Conservation (phyloP, 306 rosid genomes). For the Sicyos edulis region DNA sequence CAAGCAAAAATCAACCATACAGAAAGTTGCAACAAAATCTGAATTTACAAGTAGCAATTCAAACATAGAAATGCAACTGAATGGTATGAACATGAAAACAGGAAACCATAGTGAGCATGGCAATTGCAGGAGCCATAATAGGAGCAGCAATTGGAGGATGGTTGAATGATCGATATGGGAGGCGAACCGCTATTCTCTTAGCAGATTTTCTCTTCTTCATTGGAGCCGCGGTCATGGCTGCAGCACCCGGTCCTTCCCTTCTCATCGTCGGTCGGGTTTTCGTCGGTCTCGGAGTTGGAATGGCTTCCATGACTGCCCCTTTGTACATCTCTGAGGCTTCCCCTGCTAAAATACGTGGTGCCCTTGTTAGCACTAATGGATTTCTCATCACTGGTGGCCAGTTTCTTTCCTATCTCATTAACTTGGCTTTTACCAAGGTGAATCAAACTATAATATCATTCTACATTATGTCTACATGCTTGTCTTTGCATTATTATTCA, state of each 20-base stretch:
- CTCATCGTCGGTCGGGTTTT: constrained; percentile 61
- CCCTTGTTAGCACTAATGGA: constrained; percentile 62
- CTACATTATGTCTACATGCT: background rate
- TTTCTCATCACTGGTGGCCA: constrained; percentile 78
- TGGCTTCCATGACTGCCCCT: constrained; percentile 88
- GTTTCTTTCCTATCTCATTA: constrained; percentile 73
- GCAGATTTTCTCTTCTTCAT: constrained; percentile 56
- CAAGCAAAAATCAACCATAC: too few species aligned
- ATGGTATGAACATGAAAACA: constrained; percentile 20
- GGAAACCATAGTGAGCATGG: constrained; percentile 87
- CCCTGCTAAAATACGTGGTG: constrained; percentile 78
- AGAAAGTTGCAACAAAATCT: too few species aligned
- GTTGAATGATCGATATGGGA: constrained; percentile 65
- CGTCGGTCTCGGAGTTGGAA: constrained; percentile 86
- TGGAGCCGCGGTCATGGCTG: constrained; percentile 70
- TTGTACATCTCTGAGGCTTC: constrained; percentile 79
- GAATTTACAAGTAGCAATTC: too few species aligned
- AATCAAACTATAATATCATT: background rate
- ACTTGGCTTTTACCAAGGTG: constrained; percentile 69
- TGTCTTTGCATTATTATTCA: background rate
- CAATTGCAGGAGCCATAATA: constrained; percentile 73
- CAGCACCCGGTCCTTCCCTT: constrained; percentile 59
- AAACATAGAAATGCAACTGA: background rate
- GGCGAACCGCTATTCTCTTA: constrained; percentile 44
- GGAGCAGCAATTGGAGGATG: constrained; percentile 90